Evolutionary conservation across 257 asterid genomes (phyloP), one percentile per base, ranked within the genome.

Genomic region (Plantago major): DNA sequence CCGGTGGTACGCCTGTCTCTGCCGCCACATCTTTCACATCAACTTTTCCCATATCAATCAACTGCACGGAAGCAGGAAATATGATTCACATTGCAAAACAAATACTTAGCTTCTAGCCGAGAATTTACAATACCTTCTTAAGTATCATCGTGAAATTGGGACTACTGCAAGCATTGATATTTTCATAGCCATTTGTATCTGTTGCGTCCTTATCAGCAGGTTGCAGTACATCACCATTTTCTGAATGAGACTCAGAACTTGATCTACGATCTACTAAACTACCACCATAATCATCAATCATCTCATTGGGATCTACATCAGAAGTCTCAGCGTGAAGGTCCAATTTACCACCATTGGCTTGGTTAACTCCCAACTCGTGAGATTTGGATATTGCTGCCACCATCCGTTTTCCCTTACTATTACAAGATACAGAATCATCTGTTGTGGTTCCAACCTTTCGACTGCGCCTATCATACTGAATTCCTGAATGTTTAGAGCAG

Each of bases 401-500:
- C 7, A 17, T 26, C 58, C 19, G 56, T 62, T 66, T 61, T 67
- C 52, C 72, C 74, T 51, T 69, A 67, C 67, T 56, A 66, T 58
- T 55, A 48, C 33, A 70, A 28, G 76, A 68, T 68, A 65, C 77
- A 76, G 76, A 77, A 73, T 79, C 80, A 71, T 79, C 81, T 50
- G 90, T 67, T 53, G 63, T 64, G 15, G 80, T 81, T 43, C 75
- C 83, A 51, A 64, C 53, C 49, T 81, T 78, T 63, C 78, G 84
- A 73, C 70, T 57, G 64, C 76, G 73, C 71, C 64, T 65, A 26
- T 66, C 79, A 65, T 60, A 66, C 68, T 76, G 84, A 70, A 74
- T 79, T 66, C 78, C 94, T 10, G 99, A 93, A 80, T 93, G 99
- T 66, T 89, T 93, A 26, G 83, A 77, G 82, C 99, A 93, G 77